Evolutionary conservation across 495 filamentous ascomycete species (phyloP).

Genomic region (Trichoderma asperelloides): DNA sequence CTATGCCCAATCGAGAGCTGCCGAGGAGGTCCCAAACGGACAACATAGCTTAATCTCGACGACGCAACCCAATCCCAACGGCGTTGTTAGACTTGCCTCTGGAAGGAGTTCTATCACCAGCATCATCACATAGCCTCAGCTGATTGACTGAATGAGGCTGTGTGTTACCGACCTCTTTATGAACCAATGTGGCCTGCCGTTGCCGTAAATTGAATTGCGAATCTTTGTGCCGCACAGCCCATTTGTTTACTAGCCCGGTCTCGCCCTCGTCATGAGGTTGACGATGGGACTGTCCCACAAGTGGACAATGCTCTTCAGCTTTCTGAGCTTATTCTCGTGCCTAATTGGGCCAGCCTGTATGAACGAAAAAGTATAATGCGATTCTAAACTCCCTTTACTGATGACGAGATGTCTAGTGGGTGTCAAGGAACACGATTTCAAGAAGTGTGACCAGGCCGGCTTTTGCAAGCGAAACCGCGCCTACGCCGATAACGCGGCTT

Average conservation of each 20-base stretch:
- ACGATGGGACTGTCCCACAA: slow-evolving; percentile 39
- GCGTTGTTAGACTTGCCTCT: background rate
- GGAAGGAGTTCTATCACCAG: slow-evolving; percentile 4
- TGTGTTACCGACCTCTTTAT: background rate
- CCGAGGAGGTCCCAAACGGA: slow-evolving; percentile 6
- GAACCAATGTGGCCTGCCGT: background rate
- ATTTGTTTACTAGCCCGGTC: slow-evolving; percentile 11
- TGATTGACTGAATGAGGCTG: background rate
- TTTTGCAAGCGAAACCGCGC: slow-evolving; percentile 94
- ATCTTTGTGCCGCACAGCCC: background rate
- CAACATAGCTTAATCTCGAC: slow-evolving; percentile 7
- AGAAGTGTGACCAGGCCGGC: slow-evolving; percentile 86
- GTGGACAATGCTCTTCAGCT: slow-evolving; percentile 48
- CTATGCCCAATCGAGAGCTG: slow-evolving; percentile 7
- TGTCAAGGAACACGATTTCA: slow-evolving; percentile 95
- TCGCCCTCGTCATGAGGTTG: slow-evolving; percentile 25
- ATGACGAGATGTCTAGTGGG: slow-evolving; percentile 38
- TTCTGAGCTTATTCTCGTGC: slow-evolving; percentile 33
- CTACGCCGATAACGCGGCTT: slow-evolving; percentile 67
- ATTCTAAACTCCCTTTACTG: background rate
- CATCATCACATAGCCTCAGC: background rate
- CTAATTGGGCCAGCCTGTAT: slow-evolving; percentile 44
- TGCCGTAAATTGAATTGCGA: background rate
- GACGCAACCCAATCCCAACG: background rate
- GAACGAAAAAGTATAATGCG: background rate